Percentiles rank a stretch among this genome's conserved stretches.
These are phyloP conservation scores for Thuidium tamariscinum DNA, from an alignment of 225 moss, liverwort and hornwort genomes.

Conservation along the genomic window DNA sequence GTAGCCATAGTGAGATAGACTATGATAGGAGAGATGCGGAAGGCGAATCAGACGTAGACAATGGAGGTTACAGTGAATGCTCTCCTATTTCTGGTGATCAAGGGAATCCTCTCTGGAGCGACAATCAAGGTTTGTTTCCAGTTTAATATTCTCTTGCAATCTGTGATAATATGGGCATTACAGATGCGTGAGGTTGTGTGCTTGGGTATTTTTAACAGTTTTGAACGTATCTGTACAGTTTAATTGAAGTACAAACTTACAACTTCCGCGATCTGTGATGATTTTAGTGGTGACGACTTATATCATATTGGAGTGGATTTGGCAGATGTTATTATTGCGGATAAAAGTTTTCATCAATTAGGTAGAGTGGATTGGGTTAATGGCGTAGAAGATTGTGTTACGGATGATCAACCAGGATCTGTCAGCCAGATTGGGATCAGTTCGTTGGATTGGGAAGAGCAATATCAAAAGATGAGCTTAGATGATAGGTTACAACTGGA, in stretches of 20 bases:
- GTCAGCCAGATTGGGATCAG: background rate
- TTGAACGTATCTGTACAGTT: background rate
- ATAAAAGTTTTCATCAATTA: conserved; percentile 14
- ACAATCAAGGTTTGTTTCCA: conserved; percentile 16
- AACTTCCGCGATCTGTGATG: background rate
- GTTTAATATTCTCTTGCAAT: background rate
- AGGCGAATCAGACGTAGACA: conserved; percentile 63
- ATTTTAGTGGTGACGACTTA: background rate
- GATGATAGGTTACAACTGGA: conserved; percentile 69
- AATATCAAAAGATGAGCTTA: conserved; percentile 63
- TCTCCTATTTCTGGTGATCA: conserved; percentile 18
- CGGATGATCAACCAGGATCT: conserved; percentile 18
- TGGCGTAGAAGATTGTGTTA: conserved; percentile 22
- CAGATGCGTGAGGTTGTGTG: background rate
- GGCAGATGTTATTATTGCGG: conserved; percentile 43
- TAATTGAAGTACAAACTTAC: background rate
- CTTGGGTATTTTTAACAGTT: background rate
- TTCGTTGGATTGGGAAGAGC: conserved; percentile 62
- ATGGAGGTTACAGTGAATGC: conserved; percentile 20
- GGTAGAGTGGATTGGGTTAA: conserved; percentile 23
- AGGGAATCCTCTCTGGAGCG: conserved; percentile 1
- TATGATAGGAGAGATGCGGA: conserved; percentile 31
- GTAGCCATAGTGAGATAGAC: conserved; percentile 57
- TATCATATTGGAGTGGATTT: background rate
- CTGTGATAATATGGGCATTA: background rate